Percentiles rank a stretch among this genome's conserved stretches.
phyloP scores from a whole-genome alignment of 208 protist genomes.

The Naegleria fowleri region DNA sequence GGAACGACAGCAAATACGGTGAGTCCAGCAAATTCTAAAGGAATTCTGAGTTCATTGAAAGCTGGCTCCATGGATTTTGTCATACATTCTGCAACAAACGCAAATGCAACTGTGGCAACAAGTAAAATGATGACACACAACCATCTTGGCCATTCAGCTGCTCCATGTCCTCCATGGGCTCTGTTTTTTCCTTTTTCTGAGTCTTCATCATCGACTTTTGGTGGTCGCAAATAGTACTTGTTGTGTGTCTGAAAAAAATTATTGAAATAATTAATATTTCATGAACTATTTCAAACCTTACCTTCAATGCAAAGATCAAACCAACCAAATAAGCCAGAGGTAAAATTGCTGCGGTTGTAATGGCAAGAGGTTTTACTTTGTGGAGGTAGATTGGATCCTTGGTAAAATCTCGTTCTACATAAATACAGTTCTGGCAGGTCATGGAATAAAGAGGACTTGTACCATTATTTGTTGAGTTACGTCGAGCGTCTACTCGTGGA shows the following conservation, averaged over 20 bases:
- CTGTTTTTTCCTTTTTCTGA: neutral
- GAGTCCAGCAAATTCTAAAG: conserved; percentile 46
- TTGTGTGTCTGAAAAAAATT: neutral
- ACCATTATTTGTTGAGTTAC: neutral
- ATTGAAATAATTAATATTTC: too few relatives aligned
- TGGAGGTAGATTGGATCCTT: conserved; percentile 41
- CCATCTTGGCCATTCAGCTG: neutral
- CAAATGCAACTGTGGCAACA: conserved; percentile 41
- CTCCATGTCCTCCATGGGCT: neutral
- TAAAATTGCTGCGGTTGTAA: conserved; percentile 42
- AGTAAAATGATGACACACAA: conserved; percentile 41
- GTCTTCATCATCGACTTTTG: neutral
- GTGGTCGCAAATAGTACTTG: neutral
- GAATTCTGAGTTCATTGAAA: conserved; percentile 43
- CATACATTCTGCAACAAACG: conserved; percentile 44
- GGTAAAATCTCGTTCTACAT: neutral
- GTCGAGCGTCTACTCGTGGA: neutral
- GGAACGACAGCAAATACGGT: conserved; percentile 49
- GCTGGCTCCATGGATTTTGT: conserved; percentile 37
- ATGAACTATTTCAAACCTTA: too few relatives aligned
- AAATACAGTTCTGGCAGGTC: neutral
- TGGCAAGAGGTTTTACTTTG: conserved; percentile 41
- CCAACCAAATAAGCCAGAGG: conserved; percentile 54
- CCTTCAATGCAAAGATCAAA: conserved; percentile 52
- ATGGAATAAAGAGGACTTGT: neutral